phyloP scores from a whole-genome alignment of 2,329 filamentous ascomycete species.

The Clarireedia paspali region DNA sequence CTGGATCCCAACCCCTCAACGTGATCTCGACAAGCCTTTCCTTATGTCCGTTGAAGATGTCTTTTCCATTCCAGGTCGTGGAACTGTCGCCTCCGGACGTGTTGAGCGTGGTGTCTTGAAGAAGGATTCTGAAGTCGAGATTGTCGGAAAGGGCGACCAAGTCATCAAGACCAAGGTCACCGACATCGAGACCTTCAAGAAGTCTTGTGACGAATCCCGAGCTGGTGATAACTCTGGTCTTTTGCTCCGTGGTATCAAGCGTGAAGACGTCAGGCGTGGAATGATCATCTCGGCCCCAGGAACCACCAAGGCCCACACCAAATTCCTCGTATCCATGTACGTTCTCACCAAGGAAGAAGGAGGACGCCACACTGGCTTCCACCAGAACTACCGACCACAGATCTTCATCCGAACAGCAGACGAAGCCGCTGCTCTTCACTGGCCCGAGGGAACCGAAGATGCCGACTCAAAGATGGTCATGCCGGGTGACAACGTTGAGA shows the following conservation, averaged over 20 bases:
- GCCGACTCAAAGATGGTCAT: slow-evolving; percentile 73
- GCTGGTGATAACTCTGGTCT: slow-evolving; percentile 98
- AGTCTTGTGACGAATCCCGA: slow-evolving; percentile 93
- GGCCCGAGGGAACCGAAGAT: slow-evolving; percentile 78
- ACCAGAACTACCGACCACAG: slow-evolving; percentile 93
- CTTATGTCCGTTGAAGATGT: slow-evolving; percentile 96
- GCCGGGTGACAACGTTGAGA: slow-evolving; percentile 98
- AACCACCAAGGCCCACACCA: slow-evolving; percentile 74
- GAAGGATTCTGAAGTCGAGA: slow-evolving; percentile 89
- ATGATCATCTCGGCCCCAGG: slow-evolving; percentile 90
- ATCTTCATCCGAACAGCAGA: slow-evolving; percentile 92
- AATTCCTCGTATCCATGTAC: slow-evolving; percentile 95
- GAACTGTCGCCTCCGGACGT: slow-evolving; percentile 93
- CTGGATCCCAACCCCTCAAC: slow-evolving; percentile 94
- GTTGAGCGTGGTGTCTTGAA: slow-evolving; percentile 93
- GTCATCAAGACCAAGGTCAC: slow-evolving; percentile 98
- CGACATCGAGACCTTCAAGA: slow-evolving; percentile 99
- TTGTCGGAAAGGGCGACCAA: slow-evolving; percentile 75
- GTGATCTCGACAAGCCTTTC: slow-evolving; percentile 97
- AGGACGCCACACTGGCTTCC: slow-evolving; percentile 93
- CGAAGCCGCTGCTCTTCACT: slow-evolving; percentile 69
- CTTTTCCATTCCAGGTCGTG: slow-evolving; percentile 85
- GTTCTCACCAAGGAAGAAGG: slow-evolving; percentile 97
- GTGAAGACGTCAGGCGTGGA: slow-evolving; percentile 88
- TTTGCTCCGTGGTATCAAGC: slow-evolving; percentile 88